These are phyloP conservation scores for Dothidotthia symphoricarpi DNA, from an alignment of 2,329 filamentous ascomycete genomes.

Conservation along the genomic window DNA sequence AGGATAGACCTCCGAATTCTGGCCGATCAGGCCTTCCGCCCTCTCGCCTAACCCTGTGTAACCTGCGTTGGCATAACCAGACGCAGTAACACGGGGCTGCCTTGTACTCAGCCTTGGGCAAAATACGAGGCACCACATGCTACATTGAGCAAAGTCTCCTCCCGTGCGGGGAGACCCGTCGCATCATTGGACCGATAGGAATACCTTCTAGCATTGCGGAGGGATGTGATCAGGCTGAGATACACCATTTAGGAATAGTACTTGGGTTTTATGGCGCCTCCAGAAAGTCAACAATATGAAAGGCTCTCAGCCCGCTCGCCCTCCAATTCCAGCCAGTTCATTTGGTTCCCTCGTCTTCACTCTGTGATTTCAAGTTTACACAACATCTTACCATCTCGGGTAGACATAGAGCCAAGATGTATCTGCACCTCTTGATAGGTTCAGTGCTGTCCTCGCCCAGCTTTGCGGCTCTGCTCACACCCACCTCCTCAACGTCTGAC, in stretches of 20 bases:
- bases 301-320: no score
- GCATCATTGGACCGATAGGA: no score
- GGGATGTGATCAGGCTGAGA: no score
- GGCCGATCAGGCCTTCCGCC: slow-evolving; percentile 3
- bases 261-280: no score
- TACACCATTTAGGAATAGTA: no score
- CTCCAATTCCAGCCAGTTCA: no score
- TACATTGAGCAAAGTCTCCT: neutral
- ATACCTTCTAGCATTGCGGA: no score
- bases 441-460: slow-evolving; percentile 16
- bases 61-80: slow-evolving; percentile 8
- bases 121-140: neutral
- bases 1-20: neutral
- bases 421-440: slow-evolving; percentile 5
- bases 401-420: slow-evolving; percentile 3
- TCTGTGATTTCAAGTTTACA: no score
- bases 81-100: slow-evolving; percentile 5
- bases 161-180: neutral
- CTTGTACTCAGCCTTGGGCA: neutral
- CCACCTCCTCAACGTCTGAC: slow-evolving; percentile 15
- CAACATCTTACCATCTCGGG: no score
- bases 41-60: slow-evolving; percentile 15
- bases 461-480: slow-evolving; percentile 14
- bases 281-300: no score
- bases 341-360: no score